Evolutionary conservation across 1,284 basidiomycete genomes (phyloP).

Genomic region (Fistulinella staudtii): DNA sequence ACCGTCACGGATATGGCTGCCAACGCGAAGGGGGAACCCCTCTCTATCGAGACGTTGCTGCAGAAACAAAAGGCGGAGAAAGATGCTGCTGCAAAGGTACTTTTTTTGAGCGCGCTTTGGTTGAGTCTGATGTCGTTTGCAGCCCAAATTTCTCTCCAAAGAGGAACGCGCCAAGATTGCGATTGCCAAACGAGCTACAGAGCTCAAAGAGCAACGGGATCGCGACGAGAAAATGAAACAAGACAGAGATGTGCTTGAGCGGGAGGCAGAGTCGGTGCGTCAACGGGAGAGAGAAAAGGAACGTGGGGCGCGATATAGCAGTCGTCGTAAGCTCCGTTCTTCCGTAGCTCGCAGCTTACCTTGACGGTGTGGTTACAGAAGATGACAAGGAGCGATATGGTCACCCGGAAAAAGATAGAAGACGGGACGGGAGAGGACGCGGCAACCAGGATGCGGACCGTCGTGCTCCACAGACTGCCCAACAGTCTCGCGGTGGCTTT

Average conservation of each 20-base stretch:
- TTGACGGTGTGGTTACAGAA: slow-evolving; percentile 40
- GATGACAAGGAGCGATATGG: slow-evolving; percentile 55
- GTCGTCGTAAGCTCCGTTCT: slow-evolving; percentile 41
- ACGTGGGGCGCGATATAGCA: slow-evolving; percentile 23
- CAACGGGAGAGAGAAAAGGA: slow-evolving; percentile 37
- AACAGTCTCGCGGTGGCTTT: slow-evolving; percentile 37
- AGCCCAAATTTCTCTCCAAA: slow-evolving; percentile 89
- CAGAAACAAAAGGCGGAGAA: slow-evolving; percentile 84
- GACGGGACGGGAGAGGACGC: slow-evolving; percentile 33
- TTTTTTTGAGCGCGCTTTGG: not conserved
- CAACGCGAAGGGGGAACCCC: slow-evolving; percentile 53
- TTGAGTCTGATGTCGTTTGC: slow-evolving; percentile 7
- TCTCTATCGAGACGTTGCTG: slow-evolving; percentile 82
- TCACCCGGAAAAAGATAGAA: slow-evolving; percentile 48
- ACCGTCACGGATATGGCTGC: slow-evolving; percentile 30
- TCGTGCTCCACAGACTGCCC: slow-evolving; percentile 33
- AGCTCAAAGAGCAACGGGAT: slow-evolving; percentile 67
- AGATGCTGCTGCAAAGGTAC: slow-evolving; percentile 83
- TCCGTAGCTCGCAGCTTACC: slow-evolving; percentile 10
- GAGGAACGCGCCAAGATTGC: slow-evolving; percentile 86
- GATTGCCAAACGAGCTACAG: slow-evolving; percentile 78
- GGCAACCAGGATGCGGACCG: slow-evolving; percentile 32
- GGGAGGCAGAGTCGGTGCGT: slow-evolving; percentile 68
- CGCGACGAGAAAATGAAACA: slow-evolving; percentile 52
- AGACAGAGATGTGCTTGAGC: slow-evolving; percentile 69